Percentiles rank a stretch among this genome's conserved stretches.
Evolutionary conservation across 192 early-diverging fungal genomes (phyloP).

Genomic region (Backusella liffmaniae): DNA sequence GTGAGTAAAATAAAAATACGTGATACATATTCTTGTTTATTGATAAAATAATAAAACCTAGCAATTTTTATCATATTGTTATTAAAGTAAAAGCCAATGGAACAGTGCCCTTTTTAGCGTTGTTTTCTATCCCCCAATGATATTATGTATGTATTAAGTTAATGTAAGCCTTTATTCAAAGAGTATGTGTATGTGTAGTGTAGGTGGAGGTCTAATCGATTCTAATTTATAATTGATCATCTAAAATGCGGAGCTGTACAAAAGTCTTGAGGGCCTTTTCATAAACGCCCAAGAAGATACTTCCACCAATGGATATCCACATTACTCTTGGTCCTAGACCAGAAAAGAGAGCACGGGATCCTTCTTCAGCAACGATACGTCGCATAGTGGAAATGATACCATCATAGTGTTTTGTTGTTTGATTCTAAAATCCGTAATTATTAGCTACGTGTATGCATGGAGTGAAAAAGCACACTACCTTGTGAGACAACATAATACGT

Average conservation of each 20-base stretch:
- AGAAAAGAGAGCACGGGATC: conserved; percentile 72
- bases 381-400: conserved; percentile 70
- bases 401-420: conserved; percentile 56
- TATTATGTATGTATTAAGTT: neutral
- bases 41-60: no score
- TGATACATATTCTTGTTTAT: no score
- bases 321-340: conserved; percentile 91
- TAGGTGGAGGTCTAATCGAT: neutral
- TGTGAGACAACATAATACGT: conserved; percentile 89
- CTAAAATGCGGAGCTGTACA: conserved; percentile 29
- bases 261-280: conserved; percentile 63
- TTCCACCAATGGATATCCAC: conserved; percentile 96
- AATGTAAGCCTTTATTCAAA: neutral
- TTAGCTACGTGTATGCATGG: neutral
- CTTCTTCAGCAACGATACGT: conserved; percentile 78
- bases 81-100: no score
- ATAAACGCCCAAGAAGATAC: conserved; percentile 95
- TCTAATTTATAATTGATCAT: conserved; percentile 8
- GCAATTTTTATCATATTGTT: no score
- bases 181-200: neutral
- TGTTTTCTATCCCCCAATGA: no score
- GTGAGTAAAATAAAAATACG: no score
- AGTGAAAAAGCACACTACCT: conserved; percentile 36
- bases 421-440: conserved; percentile 18
- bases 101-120: no score